Evolutionary conservation across 164 flowering plant species (phyloP), one percentile per base, ranked within the genome.

Genomic region (Vitis amurensis): DNA sequence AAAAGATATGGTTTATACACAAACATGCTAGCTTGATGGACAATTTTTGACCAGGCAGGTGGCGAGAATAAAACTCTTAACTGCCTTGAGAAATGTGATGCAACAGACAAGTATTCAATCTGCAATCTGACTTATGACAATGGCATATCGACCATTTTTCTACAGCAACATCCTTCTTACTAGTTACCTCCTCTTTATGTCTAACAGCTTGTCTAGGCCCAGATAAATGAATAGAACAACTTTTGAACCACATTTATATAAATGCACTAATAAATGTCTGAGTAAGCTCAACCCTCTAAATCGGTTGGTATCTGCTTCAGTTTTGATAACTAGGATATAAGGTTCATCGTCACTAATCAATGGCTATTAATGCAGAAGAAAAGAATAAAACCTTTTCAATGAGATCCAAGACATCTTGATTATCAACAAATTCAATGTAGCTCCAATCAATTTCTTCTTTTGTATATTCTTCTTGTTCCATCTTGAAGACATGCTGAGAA

Each of bases 401-500:
- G 56, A 90, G 94, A 82, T 90, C 94, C 77, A 90, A 78, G 51
- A 90, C 92, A 84, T 90, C 94, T 81, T 90, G 92, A 64, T 90
- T 90, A 71, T 90, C 94, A 53, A 90, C 91, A 82, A 90, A 90
- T 71, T 90, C 89, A 76, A 90, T 88, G 80, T 88, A 88, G 84
- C 94, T 90, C 94, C 94, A 90, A 76, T 88, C 78, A 67, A 90
- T 90, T 73, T 84, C 78, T 76, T 90, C 94, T 68, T 85, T 88
- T n/a, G 87, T 85, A 68, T 90, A 90, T 70, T 90, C 94, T 79
- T 90, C 94, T 83, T 88, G 94, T 69, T 90, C 94, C 92, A 90
- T 90, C 69, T 90, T 90, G 75, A 90, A 90, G 19, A 90, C 94
- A 44, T 90, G 94, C 94, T 90, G 88, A 57, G 76, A 55, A 1